Base-by-base conservation (phyloP, 768 basidiomycete species). In the Russula virescens region DNA sequence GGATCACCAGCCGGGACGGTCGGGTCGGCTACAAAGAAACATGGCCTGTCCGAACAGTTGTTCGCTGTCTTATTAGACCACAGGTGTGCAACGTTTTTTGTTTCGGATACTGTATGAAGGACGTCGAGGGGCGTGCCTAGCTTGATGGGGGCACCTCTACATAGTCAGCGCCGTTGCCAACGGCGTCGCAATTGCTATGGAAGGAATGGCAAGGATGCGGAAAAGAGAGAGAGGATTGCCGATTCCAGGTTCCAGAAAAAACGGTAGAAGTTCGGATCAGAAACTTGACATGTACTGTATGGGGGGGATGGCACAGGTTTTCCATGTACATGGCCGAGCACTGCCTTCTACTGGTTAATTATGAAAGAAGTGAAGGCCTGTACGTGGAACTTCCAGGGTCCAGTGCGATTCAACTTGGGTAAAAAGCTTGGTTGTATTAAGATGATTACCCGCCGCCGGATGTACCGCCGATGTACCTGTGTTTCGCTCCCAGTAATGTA, bases 91-190 rank as follows among this genome's bases (percentile, higher is more conserved):
- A 67, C 90, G 88, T 92, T 76, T 98, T 98, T 62, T 97, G 81
- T 77, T 98, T 98, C 28, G 94, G 96, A 73, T 98, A n/a, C 96
- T 73, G 91, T 91, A 78, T 98, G 79, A 31, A 99, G 80, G 34
- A 99, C 91, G 75, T 99, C 97, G 69, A 99, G 96, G 5, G 96
- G 94, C 35, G 91, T 76, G 49, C 93, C 94, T 1, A 94, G 94
- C 71, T 94, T 95, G 81, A 98, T 88, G 61, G 78, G 5, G 94
- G 94, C 34, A 93, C 91, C 75, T 98, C 98, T 71, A 95, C 97
- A 83, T 87, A 95, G 76, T 98, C 97, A 19, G 91, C 83, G 72
- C 97, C 97, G 98, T 91, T 21, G 95, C 95, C 52, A 99, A 83
- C 14, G 94, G 85, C 23, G 87, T 89, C 58, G 66, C 70, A 49